Conservation (phyloP, 169 alveolate species). For the Pseudocohnilembus persalinus region DNA sequence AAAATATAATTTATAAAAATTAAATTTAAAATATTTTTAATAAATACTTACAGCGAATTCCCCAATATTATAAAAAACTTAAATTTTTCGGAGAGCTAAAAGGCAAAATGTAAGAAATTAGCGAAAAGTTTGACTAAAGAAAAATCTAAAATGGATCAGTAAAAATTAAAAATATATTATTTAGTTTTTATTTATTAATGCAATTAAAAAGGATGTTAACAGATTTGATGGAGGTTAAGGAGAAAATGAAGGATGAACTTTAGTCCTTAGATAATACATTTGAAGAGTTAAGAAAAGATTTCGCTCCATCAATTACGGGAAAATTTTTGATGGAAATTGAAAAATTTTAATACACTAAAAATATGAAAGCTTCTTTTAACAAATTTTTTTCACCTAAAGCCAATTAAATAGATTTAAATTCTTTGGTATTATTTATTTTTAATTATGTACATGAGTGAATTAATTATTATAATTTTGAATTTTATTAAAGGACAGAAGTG, state of each 20-base stretch:
- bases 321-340: conserved; percentile 38
- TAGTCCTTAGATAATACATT: conserved; percentile 36
- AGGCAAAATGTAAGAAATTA: conserved; percentile 24
- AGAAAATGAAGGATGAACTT: conserved; percentile 37
- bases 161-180: conserved; percentile 4
- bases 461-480: too few relatives aligned
- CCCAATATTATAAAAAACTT: conserved; percentile 28
- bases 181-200: background rate
- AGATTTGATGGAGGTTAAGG: conserved; percentile 23
- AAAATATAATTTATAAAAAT: background rate
- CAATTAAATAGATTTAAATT: background rate
- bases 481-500: background rate
- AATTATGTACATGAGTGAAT: background rate
- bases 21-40: background rate
- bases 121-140: conserved; percentile 26
- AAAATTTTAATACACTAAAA: conserved; percentile 9
- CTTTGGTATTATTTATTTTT: background rate
- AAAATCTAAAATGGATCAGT: conserved; percentile 2
- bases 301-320: conserved; percentile 29
- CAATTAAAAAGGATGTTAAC: conserved; percentile 2
- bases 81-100: conserved; percentile 33
- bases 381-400: conserved; percentile 7
- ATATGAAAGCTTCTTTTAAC: conserved; percentile 13
- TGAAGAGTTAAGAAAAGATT: conserved; percentile 31
- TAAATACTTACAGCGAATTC: background rate